Conservation (phyloP, 1,284 basidiomycete species). For the Mycena citricolor region DNA sequence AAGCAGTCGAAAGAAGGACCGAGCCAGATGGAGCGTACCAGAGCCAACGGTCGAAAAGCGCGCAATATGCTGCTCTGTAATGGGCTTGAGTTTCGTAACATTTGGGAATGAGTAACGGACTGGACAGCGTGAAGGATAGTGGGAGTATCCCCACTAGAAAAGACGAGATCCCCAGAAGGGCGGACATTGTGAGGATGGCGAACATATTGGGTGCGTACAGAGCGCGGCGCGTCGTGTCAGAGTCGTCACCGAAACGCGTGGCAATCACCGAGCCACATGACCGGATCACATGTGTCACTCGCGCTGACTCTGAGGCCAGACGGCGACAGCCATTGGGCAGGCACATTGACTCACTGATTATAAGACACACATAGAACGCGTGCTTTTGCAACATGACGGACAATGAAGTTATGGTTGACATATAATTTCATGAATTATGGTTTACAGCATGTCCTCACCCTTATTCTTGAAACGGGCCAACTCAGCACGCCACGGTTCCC, state of each 20-base stretch:
- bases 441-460: conserved; percentile 59
- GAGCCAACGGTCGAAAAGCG: conserved; percentile 50
- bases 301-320: background rate
- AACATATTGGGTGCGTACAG: no score
- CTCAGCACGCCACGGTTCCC: conserved; percentile 85
- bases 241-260: no score
- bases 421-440: no score
- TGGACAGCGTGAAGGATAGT: conserved; percentile 70
- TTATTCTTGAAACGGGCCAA: conserved; percentile 78
- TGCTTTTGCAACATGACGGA: no score
- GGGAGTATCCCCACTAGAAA: conserved; percentile 76
- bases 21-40: conserved; percentile 12
- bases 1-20: background rate
- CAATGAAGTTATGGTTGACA: no score
- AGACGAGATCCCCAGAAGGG: conserved; percentile 69
- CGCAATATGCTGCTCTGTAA: conserved; percentile 54
- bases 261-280: no score
- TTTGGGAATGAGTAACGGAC: conserved; percentile 45
- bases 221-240: no score
- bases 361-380: background rate
- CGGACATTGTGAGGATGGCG: conserved; percentile 57
- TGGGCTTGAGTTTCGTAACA: conserved; percentile 4
- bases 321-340: background rate
- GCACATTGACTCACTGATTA: background rate
- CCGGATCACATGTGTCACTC: no score